Evolutionary conservation across 331 rosid genomes (phyloP).

Genomic region (Cydonia oblonga): DNA sequence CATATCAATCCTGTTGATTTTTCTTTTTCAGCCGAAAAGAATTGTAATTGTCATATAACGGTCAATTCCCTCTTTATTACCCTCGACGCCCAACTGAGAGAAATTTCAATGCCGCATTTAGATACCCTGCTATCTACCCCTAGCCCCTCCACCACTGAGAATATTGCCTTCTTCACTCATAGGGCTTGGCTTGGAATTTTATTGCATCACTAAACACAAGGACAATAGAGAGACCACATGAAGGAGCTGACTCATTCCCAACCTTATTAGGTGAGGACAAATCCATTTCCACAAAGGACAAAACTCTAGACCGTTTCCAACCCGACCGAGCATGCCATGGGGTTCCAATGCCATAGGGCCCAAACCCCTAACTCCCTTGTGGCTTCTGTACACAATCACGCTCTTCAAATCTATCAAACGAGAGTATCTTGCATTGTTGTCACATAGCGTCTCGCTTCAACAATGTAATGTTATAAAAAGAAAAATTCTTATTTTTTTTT

Average conservation of each 20-base stretch:
- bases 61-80: too few species aligned
- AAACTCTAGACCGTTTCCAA: neutral
- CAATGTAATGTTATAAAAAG: too few species aligned
- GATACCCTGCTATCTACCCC: too few species aligned
- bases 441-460: neutral
- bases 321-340: slow-evolving; percentile 6
- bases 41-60: neutral
- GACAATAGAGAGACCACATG: too few species aligned
- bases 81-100: neutral
- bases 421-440: too few species aligned
- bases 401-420: neutral
- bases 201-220: too few species aligned
- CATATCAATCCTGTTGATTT: too few species aligned
- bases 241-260: too few species aligned
- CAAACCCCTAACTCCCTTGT: neutral
- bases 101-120: too few species aligned
- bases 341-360: neutral
- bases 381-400: neutral
- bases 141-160: neutral
- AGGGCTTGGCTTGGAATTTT: too few species aligned
- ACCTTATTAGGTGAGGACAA: too few species aligned
- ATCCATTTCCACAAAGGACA: neutral
- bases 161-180: neutral
- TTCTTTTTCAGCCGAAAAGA: neutral
- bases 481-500: too few species aligned